Base-by-base conservation (phyloP, 2,329 filamentous ascomycete species). In the Escovopsis sp. region DNA sequence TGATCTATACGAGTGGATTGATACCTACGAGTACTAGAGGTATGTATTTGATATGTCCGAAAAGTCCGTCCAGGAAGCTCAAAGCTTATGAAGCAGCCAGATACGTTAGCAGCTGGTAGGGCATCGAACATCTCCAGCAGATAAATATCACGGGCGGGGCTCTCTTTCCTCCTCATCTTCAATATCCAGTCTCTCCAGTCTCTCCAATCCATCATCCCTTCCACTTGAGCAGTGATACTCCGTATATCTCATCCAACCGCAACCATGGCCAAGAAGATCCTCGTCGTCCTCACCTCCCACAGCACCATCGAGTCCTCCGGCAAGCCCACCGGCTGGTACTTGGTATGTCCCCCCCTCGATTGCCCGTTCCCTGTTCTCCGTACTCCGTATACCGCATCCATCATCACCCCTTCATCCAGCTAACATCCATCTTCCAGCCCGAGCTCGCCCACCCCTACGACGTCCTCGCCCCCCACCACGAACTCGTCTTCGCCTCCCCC, bases 271-370 rank as follows among this genome's bases (percentile, higher is more conserved):
- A 67, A 65, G 51, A 81, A 80, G 58, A 63, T 85, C 48, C 79
- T 86, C 63, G 63, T 84, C 57, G 74, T 86, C 44, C 73, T 85
- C 47, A 82, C 77, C 48, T 84, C 79, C 46, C 68, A 73, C 57
- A 59, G 57, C 54, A 60, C 64, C 57, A 66, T 75, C 50, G 47
- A 46, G 42, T 55, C 62, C 50, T 64, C 67, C 36, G 65, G 65
- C 52, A 64, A 65, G 52, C 70, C 71, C 9, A 84, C 80, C 0
- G 81, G 81, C 48, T 85, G 81, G 81, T 85, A 75, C 55, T 63
- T 85, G 52, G 76, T 79, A 63, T 39, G 64, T 47, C 15, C 8
- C 25, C 15, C 9, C 15, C 11, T 2, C 12, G n/a, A 31, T 12
- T 31, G 27, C 25, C 3, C 13, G n/a, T 30, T 29, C 27, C 11